Percentiles rank a stretch among this genome's conserved stretches.
Evolutionary conservation across 805 yeast species (phyloP).

Genomic region (Yarrowia hollandica): DNA sequence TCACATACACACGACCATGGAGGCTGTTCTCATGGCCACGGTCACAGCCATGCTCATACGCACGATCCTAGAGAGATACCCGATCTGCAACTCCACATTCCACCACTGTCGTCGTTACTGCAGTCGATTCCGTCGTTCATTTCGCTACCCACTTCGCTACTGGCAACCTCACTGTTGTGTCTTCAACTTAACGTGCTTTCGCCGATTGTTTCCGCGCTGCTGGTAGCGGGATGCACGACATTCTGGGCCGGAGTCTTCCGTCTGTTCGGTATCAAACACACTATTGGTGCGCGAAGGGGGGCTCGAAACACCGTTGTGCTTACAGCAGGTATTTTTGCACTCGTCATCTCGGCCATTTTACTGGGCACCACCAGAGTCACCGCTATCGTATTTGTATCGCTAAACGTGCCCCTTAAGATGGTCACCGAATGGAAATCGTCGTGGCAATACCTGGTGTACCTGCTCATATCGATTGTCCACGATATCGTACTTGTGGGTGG

Average conservation of each 20-base stretch:
- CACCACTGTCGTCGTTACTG: conserved; percentile 26
- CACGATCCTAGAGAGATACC: background rate
- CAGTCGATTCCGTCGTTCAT: conserved; percentile 40
- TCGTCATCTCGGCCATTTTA: conserved; percentile 33
- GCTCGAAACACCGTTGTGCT: conserved; percentile 32
- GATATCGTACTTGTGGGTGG: conserved; percentile 31
- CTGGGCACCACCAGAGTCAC: conserved; percentile 36
- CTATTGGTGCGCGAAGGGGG: conserved; percentile 11
- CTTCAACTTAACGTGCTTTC: conserved; percentile 25
- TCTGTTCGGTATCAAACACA: conserved; percentile 30
- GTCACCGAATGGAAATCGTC: conserved; percentile 24
- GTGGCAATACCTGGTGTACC: conserved; percentile 28
- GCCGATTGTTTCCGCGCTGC: conserved; percentile 29
- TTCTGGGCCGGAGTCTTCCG: conserved; percentile 34
- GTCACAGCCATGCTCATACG: background rate
- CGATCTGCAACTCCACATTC: conserved; percentile 2
- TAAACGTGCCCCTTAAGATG: conserved; percentile 32
- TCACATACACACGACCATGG: conserved; percentile 1
- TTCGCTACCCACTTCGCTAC: conserved; percentile 39
- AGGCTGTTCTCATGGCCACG: background rate
- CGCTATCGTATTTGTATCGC: conserved; percentile 33
- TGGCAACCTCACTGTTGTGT: conserved; percentile 36
- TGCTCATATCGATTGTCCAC: conserved; percentile 29
- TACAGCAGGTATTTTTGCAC: conserved; percentile 32
- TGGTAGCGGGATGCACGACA: conserved; percentile 36